These are phyloP conservation scores for Microsporum audouinii DNA, from an alignment of 2,329 filamentous ascomycete species.

Conservation along the genomic window DNA sequence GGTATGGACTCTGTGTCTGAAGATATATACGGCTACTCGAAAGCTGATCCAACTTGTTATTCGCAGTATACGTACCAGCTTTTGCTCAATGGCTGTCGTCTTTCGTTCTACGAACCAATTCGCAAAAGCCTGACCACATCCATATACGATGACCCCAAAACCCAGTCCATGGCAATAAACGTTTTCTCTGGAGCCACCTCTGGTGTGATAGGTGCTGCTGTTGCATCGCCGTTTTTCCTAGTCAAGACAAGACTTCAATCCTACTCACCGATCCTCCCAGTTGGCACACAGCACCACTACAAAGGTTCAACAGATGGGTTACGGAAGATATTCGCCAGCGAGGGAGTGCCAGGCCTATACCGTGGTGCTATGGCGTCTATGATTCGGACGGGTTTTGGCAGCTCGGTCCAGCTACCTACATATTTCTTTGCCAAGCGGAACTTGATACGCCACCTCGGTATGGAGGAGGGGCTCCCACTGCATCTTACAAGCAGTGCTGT, in stretches of 20 bases:
- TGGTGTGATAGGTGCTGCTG: slow-evolving; percentile 82
- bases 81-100: slow-evolving; percentile 85
- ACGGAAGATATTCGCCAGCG: slow-evolving; percentile 61
- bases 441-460: slow-evolving; percentile 67
- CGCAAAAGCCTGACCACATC: slow-evolving; percentile 58
- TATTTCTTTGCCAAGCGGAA: slow-evolving; percentile 95
- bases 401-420: slow-evolving; percentile 88
- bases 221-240: slow-evolving; percentile 91
- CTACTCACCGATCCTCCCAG: slow-evolving; percentile 80
- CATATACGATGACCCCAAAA: slow-evolving; percentile 58
- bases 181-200: slow-evolving; percentile 84
- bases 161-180: slow-evolving; percentile 81
- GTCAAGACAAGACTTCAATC: slow-evolving; percentile 95
- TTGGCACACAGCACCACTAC: slow-evolving; percentile 94
- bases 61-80: slow-evolving; percentile 82
- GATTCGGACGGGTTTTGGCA: slow-evolving; percentile 91
- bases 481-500: slow-evolving; percentile 80
- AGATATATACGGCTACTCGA: neutral
- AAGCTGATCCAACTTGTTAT: slow-evolving; percentile 1
- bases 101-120: slow-evolving; percentile 96
- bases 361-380: slow-evolving; percentile 85
- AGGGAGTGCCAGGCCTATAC: slow-evolving; percentile 75
- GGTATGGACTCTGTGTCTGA: slow-evolving; percentile 30
- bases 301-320: slow-evolving; percentile 75
- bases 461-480: slow-evolving; percentile 81